Evolutionary conservation across 2,329 filamentous ascomycete genomes (phyloP).

Genomic region (Chalaropsis ovoidea): DNA sequence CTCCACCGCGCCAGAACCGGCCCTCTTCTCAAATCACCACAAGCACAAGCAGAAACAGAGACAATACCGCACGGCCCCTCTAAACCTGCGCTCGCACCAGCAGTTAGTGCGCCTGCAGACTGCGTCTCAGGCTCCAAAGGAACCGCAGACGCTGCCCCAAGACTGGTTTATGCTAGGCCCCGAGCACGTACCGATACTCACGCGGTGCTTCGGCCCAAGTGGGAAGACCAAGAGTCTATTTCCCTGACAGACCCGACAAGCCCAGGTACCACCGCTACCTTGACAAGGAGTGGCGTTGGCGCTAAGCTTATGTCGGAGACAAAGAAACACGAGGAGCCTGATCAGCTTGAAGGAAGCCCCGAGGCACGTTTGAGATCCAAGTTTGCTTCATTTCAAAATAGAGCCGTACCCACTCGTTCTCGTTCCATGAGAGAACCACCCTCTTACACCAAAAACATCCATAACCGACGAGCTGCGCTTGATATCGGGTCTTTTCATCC

Average conservation of each 20-base stretch:
- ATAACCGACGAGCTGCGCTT: slow-evolving; percentile 12
- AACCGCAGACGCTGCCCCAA: neutral
- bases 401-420: slow-evolving; percentile 15
- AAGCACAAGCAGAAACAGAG: slow-evolving; percentile 22
- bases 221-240: neutral
- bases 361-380: slow-evolving; percentile 16
- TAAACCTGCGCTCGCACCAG: slow-evolving; percentile 8
- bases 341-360: slow-evolving; percentile 23
- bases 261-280: slow-evolving; percentile 3
- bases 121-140: neutral
- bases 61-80: slow-evolving; percentile 23
- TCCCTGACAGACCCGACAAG: slow-evolving; percentile 1
- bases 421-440: slow-evolving; percentile 19
- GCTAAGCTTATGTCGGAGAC: slow-evolving; percentile 7
- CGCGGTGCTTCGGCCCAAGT: slow-evolving; percentile 10
- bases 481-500: slow-evolving; percentile 9
- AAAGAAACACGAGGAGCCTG: slow-evolving; percentile 22
- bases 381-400: slow-evolving; percentile 21
- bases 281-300: slow-evolving; percentile 6
- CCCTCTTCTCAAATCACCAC: slow-evolving; percentile 1
- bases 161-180: neutral
- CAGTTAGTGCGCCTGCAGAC: neutral
- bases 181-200: slow-evolving; percentile 10
- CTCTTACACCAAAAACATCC: slow-evolving; percentile 13
- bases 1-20: neutral